These are phyloP conservation scores for Tuber aestivum DNA, from an alignment of 495 filamentous ascomycete species.

Conservation along the genomic window DNA sequence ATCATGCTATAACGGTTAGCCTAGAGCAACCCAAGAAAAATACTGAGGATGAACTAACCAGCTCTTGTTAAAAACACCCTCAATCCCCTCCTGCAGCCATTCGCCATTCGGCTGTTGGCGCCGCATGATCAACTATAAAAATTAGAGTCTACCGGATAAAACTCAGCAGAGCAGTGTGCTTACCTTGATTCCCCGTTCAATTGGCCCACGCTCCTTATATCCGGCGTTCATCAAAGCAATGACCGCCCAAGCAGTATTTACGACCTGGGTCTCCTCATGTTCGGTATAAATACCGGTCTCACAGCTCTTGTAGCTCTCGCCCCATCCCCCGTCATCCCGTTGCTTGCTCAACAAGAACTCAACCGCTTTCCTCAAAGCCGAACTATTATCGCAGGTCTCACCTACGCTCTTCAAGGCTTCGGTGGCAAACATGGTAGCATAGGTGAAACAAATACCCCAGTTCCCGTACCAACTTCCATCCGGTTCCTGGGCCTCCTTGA, in stretches of 20 bases:
- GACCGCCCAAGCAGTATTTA: slow-evolving; percentile 86
- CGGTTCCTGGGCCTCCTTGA: slow-evolving; percentile 67
- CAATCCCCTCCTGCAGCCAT: slow-evolving; percentile 92
- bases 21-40: background rate
- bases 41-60: slow-evolving; percentile 54
- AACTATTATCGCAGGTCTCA: slow-evolving; percentile 70
- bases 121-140: slow-evolving; percentile 60
- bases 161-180: background rate
- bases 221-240: slow-evolving; percentile 78
- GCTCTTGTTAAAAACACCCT: slow-evolving; percentile 97
- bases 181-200: slow-evolving; percentile 63
- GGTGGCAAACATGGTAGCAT: slow-evolving; percentile 90
- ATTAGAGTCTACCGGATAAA: background rate
- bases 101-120: slow-evolving; percentile 83
- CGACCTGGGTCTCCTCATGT: slow-evolving; percentile 68
- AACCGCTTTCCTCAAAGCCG: slow-evolving; percentile 65
- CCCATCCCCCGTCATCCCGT: slow-evolving; percentile 88
- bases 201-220: slow-evolving; percentile 67
- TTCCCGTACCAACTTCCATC: slow-evolving; percentile 94
- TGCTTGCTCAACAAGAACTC: slow-evolving; percentile 80
- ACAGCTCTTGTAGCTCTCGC: slow-evolving; percentile 81
- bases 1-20: slow-evolving; percentile 67
- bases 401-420: slow-evolving; percentile 76
- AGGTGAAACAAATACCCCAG: slow-evolving; percentile 98
- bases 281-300: slow-evolving; percentile 56